Conservation (phyloP, 1,284 basidiomycete species). For the Hypsizygus ulmarius region DNA sequence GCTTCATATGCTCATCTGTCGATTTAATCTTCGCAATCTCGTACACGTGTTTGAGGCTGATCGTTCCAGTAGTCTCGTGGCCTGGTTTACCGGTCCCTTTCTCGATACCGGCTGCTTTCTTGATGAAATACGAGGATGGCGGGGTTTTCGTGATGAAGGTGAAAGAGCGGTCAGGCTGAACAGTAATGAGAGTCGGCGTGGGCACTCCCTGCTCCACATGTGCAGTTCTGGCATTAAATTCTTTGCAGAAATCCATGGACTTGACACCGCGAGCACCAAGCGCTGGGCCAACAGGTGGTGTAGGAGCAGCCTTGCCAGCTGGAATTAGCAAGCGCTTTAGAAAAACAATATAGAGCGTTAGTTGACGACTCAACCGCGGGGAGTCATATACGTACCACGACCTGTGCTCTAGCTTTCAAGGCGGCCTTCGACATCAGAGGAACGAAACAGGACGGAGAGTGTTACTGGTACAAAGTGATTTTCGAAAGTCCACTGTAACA, state of each 20-base stretch:
- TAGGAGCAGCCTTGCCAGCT: constrained; percentile 94
- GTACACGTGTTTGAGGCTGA: constrained; percentile 96
- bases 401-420: constrained; percentile 53
- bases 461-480: constrained; percentile 3
- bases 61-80: constrained; percentile 73
- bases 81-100: constrained; percentile 85
- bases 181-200: constrained; percentile 86
- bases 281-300: constrained; percentile 95
- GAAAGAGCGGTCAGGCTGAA: constrained; percentile 95
- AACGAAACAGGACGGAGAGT: background rate
- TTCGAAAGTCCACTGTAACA: constrained; percentile 2
- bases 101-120: constrained; percentile 88
- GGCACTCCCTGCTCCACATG: constrained; percentile 88
- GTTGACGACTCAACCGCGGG: constrained; percentile 1
- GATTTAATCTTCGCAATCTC: constrained; percentile 99
- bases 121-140: constrained; percentile 88
- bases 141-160: constrained; percentile 92
- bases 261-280: constrained; percentile 98
- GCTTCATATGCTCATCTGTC: constrained; percentile 84
- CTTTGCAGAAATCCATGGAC: constrained; percentile 99
- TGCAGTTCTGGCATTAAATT: constrained; percentile 90
- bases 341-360: constrained; percentile 11
- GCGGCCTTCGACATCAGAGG: constrained; percentile 57
- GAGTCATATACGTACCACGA: constrained; percentile 50
- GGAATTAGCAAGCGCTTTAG: constrained; percentile 82